phyloP scores from a whole-genome alignment of 768 basidiomycete species.

The Amanita molliuscula region DNA sequence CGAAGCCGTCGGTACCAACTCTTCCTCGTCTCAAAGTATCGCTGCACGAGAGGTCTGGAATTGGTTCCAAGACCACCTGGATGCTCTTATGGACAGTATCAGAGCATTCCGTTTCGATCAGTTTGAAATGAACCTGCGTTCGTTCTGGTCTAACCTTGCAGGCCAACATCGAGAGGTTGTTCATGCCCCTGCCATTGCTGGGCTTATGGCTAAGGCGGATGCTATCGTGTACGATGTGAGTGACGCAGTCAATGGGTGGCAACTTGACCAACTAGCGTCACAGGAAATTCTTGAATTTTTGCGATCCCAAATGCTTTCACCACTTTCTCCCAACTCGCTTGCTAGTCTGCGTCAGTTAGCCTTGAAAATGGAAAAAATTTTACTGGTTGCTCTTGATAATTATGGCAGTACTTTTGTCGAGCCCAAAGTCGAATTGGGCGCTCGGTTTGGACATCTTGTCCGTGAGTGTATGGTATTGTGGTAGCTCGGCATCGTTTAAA shows the following conservation, averaged over 20 bases:
- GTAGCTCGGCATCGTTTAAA: slow-evolving; percentile 5
- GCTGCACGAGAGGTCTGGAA: slow-evolving; percentile 84
- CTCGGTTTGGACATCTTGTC: slow-evolving; percentile 85
- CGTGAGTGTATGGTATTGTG: slow-evolving; percentile 38
- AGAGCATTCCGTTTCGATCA: slow-evolving; percentile 77
- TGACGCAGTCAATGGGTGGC: slow-evolving; percentile 7
- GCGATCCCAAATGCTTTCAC: slow-evolving; percentile 74
- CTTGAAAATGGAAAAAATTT: slow-evolving; percentile 86
- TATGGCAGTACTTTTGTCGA: slow-evolving; percentile 88
- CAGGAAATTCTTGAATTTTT: slow-evolving; percentile 85
- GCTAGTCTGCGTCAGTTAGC: slow-evolving; percentile 72
- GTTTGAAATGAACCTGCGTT: slow-evolving; percentile 78
- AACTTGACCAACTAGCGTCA: slow-evolving; percentile 4
- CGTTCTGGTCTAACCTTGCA: slow-evolving; percentile 73
- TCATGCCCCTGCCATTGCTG: slow-evolving; percentile 81
- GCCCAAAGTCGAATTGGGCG: slow-evolving; percentile 84
- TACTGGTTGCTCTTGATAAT: slow-evolving; percentile 68
- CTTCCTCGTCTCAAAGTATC: slow-evolving; percentile 66
- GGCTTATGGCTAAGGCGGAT: slow-evolving; percentile 83
- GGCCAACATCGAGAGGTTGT: slow-evolving; percentile 80
- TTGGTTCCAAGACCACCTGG: slow-evolving; percentile 89
- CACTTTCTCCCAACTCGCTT: slow-evolving; percentile 57
- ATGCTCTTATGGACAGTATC: slow-evolving; percentile 70
- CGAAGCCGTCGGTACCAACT: slow-evolving; percentile 68
- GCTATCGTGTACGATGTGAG: slow-evolving; percentile 86